Conservation (phyloP, 345 rosid genomes). For the Sisymbrium altissimum region DNA sequence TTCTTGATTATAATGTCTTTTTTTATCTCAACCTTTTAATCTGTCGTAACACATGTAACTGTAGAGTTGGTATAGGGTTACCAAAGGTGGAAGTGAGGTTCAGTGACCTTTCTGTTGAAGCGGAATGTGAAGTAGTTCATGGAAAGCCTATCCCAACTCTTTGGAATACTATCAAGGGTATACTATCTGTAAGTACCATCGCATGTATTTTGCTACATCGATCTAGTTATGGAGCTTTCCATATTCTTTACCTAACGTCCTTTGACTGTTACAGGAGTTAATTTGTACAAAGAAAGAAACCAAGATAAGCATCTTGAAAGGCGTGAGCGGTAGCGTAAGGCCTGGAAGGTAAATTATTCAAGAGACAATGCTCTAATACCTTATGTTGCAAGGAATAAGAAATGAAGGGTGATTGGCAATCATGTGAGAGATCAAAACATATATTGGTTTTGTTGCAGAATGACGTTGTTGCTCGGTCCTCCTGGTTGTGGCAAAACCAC, state of each 20-base stretch:
- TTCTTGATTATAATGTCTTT: neutral
- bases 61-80: slow-evolving; percentile 41
- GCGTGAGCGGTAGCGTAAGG: slow-evolving; percentile 58
- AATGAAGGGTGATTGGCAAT: neutral
- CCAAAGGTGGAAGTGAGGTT: slow-evolving; percentile 48
- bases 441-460: slow-evolving; percentile 27
- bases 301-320: slow-evolving; percentile 50
- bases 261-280: slow-evolving; percentile 9
- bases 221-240: neutral
- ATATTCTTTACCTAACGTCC: neutral
- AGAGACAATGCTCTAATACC: neutral
- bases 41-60: neutral
- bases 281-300: slow-evolving; percentile 31
- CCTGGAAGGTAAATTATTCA: slow-evolving; percentile 31
- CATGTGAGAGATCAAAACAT: neutral
- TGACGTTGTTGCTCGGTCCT: slow-evolving; percentile 63
- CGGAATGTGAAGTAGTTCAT: slow-evolving; percentile 36
- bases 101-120: slow-evolving; percentile 39
- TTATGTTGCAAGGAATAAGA: neutral
- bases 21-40: neutral
- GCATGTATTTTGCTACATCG: neutral
- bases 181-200: slow-evolving; percentile 24
- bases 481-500: slow-evolving; percentile 71
- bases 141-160: slow-evolving; percentile 52
- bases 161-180: slow-evolving; percentile 36